Base-by-base conservation (phyloP, 2,329 filamentous ascomycete genomes). In the Coniochaeta sp. region DNA sequence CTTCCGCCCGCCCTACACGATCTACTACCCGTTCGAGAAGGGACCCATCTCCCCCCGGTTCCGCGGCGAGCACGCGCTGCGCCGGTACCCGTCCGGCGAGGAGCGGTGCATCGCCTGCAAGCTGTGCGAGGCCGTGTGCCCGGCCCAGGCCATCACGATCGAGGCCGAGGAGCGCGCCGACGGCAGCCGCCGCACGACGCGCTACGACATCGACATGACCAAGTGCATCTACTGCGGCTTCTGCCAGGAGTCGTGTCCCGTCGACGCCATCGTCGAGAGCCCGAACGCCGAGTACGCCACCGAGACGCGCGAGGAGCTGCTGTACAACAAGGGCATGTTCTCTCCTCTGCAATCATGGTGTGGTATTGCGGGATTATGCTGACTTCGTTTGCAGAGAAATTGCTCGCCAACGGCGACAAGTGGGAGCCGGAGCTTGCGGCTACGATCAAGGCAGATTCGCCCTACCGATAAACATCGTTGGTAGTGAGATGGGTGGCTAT, bases 201-300 rank as follows among this genome's bases (percentile, higher is more conserved):
- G 93, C 74, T 99, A 99, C 79, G 95, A 99, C 75, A 97, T 99
- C 73, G 95, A 99, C 79, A 99, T 99, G 95, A 98, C 95, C 72
- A 99, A 99, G 84, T 99, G 95, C 81, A 99, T 99, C 78, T 99
- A 98, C 86, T 98, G 95, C 76, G 95, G 95, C 58, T 96, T 96
- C 81, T 98, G 95, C 85, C 93, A 97, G 81, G 95, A 99, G 82
- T 96, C 91, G 66, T 99, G 95, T 80, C 95, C 95, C 52, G 95
- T 99, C 59, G 95, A 99, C 78, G 95, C 95, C 62, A 99, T 85
- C 66, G 83, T 86, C 60, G 83, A 86, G 75, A 83, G 79, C 56
- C 83, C 83, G 66, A 86, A 86, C 67, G 82, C 83, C 67, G 83
- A 86, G 72, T 86, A 86, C 68, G 79, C 82, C 47, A 86, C 83